These are phyloP conservation scores for Aspergillus viridinutans DNA, from an alignment of 2,329 filamentous ascomycete species.

Conservation along the genomic window DNA sequence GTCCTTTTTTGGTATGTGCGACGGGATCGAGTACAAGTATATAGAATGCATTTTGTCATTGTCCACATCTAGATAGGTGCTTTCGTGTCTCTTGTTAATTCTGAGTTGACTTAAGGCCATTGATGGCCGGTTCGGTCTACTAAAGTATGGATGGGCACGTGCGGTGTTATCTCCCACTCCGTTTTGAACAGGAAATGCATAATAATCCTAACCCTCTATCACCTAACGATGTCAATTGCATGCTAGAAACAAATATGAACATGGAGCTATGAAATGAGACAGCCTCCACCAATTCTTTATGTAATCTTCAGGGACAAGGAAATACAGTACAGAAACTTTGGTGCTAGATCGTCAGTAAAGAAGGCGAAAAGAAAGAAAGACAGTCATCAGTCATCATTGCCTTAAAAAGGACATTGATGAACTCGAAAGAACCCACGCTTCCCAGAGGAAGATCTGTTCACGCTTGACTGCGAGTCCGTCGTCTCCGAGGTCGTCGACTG, in stretches of 20 bases:
- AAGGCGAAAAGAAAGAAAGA: background rate
- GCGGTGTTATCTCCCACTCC: too few species aligned
- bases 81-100: background rate
- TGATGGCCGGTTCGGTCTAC: background rate
- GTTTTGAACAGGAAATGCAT: background rate
- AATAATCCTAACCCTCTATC: background rate
- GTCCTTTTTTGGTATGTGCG: background rate
- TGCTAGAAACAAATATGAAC: background rate
- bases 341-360: background rate
- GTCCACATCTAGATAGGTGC: background rate
- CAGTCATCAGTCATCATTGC: background rate
- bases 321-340: background rate
- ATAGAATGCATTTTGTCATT: background rate
- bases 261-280: background rate
- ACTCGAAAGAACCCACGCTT: constrained; percentile 35
- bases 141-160: background rate
- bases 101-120: too few species aligned
- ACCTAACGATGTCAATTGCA: background rate
- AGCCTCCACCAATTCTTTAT: background rate
- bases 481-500: constrained; percentile 34
- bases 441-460: constrained; percentile 34
- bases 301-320: background rate
- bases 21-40: background rate
- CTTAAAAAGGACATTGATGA: constrained; percentile 1
- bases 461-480: constrained; percentile 31